These are phyloP conservation scores for Naematelia aurantialba DNA, from an alignment of 768 basidiomycete genomes.

Conservation along the genomic window DNA sequence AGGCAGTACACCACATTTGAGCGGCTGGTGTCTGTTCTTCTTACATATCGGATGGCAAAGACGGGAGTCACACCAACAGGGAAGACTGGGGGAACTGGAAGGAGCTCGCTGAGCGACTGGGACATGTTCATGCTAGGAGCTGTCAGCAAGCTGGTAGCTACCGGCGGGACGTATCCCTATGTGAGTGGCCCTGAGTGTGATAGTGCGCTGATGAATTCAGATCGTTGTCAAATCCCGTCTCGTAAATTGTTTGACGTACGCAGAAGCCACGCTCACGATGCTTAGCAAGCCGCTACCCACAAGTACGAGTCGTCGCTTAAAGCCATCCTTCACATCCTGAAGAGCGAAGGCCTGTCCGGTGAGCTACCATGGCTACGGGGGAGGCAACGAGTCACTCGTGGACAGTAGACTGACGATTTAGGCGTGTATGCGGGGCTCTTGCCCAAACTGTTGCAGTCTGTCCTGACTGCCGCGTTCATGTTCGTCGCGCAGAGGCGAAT, in stretches of 20 bases:
- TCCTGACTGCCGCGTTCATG: constrained; percentile 87
- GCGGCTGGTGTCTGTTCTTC: constrained; percentile 80
- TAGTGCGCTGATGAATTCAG: constrained; percentile 13
- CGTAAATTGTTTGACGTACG: constrained; percentile 22
- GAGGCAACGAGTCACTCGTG: constrained; percentile 37
- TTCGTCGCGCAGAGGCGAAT: constrained; percentile 80
- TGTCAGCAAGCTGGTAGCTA: constrained; percentile 71
- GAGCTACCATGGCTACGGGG: constrained; percentile 7
- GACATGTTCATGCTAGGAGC: constrained; percentile 97
- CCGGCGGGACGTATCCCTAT: constrained; percentile 69
- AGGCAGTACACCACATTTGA: constrained; percentile 87
- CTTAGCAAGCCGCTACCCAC: constrained; percentile 61
- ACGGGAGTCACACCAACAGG: constrained; percentile 54
- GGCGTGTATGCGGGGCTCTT: constrained; percentile 83
- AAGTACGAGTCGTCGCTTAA: constrained; percentile 72
- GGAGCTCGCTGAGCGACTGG: constrained; percentile 66
- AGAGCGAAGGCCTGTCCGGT: constrained; percentile 60
- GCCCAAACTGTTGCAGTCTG: constrained; percentile 85
- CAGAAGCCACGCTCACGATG: constrained; percentile 3
- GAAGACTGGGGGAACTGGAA: constrained; percentile 47
- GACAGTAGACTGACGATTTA: too few species aligned
- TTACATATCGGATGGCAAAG: constrained; percentile 61
- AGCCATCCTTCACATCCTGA: constrained; percentile 72
- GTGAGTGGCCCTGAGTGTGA: constrained; percentile 52
- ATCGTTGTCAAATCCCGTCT: constrained; percentile 51